phyloP scores from a whole-genome alignment of 106 monocot species.

The Allium fistulosum region DNA sequence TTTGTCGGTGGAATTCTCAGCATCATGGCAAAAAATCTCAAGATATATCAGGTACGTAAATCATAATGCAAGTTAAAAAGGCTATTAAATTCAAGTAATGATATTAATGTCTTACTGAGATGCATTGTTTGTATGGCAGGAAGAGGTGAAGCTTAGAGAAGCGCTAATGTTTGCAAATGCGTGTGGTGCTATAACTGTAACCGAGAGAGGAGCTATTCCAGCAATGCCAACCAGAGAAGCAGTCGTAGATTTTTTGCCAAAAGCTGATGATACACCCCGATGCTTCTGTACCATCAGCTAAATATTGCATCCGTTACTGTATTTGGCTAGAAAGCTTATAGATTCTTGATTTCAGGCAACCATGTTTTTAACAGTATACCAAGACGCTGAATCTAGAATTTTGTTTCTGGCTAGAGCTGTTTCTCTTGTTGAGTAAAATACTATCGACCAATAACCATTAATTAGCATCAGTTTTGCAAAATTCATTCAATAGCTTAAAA shows the following conservation, averaged over 20 bases:
- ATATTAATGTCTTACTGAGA: too few relatives aligned
- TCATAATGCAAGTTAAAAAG: too few relatives aligned
- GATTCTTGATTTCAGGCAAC: too few relatives aligned
- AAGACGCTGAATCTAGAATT: too few relatives aligned
- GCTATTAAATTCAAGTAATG: too few relatives aligned
- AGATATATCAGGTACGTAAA: conserved; percentile 25
- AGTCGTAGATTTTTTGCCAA: conserved; percentile 21
- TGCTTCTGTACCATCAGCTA: conserved; percentile 5
- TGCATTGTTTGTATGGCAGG: conserved; percentile 2
- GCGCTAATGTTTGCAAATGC: conserved; percentile 37
- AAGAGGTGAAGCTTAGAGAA: conserved; percentile 35
- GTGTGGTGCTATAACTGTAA: conserved; percentile 41
- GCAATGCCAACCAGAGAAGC: conserved; percentile 34
- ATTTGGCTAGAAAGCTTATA: background rate
- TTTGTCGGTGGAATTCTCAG: conserved; percentile 30
- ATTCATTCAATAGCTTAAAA: too few relatives aligned
- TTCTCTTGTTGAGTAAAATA: too few relatives aligned
- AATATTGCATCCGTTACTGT: background rate
- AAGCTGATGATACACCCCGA: background rate
- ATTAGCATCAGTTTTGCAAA: too few relatives aligned
- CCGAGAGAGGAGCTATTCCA: conserved; percentile 43
- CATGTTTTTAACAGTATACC: too few relatives aligned
- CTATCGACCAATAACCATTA: too few relatives aligned
- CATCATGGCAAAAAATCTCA: conserved; percentile 17
- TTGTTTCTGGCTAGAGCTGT: too few relatives aligned